A percentile compares a stretch with the other conserved stretches of the same genome.
These are phyloP conservation scores for Drosera capensis DNA, from an alignment of 148 eudicot species.

Conservation along the genomic window DNA sequence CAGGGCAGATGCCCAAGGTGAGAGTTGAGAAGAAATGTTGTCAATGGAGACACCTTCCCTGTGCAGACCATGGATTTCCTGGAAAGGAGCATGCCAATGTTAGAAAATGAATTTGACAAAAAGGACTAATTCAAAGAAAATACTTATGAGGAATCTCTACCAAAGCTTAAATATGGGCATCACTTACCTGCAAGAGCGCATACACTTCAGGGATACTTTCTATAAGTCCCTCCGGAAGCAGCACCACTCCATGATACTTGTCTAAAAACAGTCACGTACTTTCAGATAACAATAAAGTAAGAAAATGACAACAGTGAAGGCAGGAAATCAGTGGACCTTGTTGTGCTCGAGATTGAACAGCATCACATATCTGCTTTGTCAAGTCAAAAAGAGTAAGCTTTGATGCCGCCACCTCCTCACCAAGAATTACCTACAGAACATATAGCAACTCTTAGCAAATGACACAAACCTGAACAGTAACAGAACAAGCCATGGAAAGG, in stretches of 20 bases:
- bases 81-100: conserved; percentile 8
- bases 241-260: conserved; percentile 84
- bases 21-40: conserved; percentile 63
- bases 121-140: neutral
- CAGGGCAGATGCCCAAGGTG: conserved; percentile 99
- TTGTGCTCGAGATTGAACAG: conserved; percentile 85
- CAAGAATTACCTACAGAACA: conserved; percentile 62
- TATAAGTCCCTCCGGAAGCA: conserved; percentile 96
- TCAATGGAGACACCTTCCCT: conserved; percentile 72
- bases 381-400: conserved; percentile 88
- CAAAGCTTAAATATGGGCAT: conserved; percentile 3
- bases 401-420: conserved; percentile 90
- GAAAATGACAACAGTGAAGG: too few species aligned
- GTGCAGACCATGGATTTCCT: conserved; percentile 88
- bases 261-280: conserved; percentile 25
- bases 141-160: too few species aligned
- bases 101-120: conserved; percentile 3
- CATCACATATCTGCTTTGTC: conserved; percentile 93
- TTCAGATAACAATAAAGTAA: conserved; percentile 8
- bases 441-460: neutral
- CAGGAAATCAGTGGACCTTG: conserved; percentile 27
- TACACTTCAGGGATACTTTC: conserved; percentile 97
- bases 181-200: conserved; percentile 76
- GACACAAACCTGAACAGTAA: conserved; percentile 1
- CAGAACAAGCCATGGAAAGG: neutral